Base-by-base conservation (phyloP, 1,284 basidiomycete species). In the Ustilago trichophora region DNA sequence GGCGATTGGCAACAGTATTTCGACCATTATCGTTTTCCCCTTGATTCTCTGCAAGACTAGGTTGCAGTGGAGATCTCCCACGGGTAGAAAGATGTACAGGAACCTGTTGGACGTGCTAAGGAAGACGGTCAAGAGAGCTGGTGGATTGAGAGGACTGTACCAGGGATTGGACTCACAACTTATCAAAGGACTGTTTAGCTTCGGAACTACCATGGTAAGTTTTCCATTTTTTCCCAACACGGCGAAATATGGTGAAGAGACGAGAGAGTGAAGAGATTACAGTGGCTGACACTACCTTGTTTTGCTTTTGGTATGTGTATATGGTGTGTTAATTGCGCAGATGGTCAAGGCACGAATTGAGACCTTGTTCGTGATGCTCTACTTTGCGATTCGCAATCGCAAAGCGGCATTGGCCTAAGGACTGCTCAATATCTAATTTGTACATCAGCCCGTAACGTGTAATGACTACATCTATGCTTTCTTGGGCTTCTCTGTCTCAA, bases 41-140 rank as follows among this genome's bases (percentile, higher is more conserved):
- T 71, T 84, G 18, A 81, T 84, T 27, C 73, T 84, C 33, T 71
- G 81, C 54, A 84, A 85, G 76, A 82, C 82, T 4, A 73, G 83
- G 5, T 55, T 82, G 32, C 82, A 83, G 47, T 82, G 79, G 76
- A 72, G 78, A 35, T 72, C 70, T 4, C 77, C 82, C 9, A 71
- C 70, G 6, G 82, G 81, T 1, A 60, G 74, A 15, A 72, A 76
- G 56, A 45, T 73, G 53, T 78, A 78, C 42, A 35, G 53, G 22
- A 73, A 66, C 37, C 37, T 78, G 48, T n/a, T 56, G 7, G 74
- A 78, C 22, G 76, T 78, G 32, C 21, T 78, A 37, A 31, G 55
- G 10, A 76, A 76, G 45, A 76, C 74, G 35, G 27, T 74, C 24
- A 55, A 48, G 44, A 43, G 56, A 24, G 58, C n/a, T n/a, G n/a